Base-by-base conservation (phyloP, 2,329 filamentous ascomycete genomes). In the Colletotrichum camelliae region DNA sequence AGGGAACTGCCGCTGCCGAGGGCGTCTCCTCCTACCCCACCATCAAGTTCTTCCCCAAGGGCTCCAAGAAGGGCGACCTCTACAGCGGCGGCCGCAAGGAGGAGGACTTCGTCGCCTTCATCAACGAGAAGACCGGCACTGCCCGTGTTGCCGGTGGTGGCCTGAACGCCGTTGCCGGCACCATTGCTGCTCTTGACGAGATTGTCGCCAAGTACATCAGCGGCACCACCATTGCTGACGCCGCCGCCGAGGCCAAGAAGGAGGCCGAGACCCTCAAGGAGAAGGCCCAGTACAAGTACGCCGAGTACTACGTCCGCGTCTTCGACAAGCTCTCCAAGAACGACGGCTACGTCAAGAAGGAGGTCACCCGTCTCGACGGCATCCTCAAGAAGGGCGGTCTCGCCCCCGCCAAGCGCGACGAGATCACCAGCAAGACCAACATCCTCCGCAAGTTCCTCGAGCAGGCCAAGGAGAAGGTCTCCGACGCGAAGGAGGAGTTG, bases 1-100 rank as follows among this genome's bases (percentile, higher is more conserved):
- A 98, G 87, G 91, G 91, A 60, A 92, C 93, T 66, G 93, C 96
- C 67, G 86, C 92, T 82, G 92, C 93, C 67, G 93, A 97, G 83
- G 95, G 93, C 77, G 92, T 99, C 79, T 91, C 90, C 71, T 95
- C 94, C 43, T 99, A 97, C 90, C 97, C 97, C 66, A 99, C 97
- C 77, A 98, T 99, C 89, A 98, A 98, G 89, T 99, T 94, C 91
- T 99, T 98, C 91, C 91, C 95, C 80, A 94, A 94, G 84, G 96
- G 96, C 80, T 94, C 93, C 82, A 94, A 91, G 78, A 92, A 94
- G 82, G 85, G 92, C 61, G 90, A 93, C 80, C 83, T 88, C 61
- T 99, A 98, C 90, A 87, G 89, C 70, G 93, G 94, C 77, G 94
- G 91, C 77, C 96, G 97, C 79, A 88, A 89, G 66, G 95, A 98